Conservation (phyloP, 1,284 basidiomycete genomes). For the Retiboletus flavoniger region DNA sequence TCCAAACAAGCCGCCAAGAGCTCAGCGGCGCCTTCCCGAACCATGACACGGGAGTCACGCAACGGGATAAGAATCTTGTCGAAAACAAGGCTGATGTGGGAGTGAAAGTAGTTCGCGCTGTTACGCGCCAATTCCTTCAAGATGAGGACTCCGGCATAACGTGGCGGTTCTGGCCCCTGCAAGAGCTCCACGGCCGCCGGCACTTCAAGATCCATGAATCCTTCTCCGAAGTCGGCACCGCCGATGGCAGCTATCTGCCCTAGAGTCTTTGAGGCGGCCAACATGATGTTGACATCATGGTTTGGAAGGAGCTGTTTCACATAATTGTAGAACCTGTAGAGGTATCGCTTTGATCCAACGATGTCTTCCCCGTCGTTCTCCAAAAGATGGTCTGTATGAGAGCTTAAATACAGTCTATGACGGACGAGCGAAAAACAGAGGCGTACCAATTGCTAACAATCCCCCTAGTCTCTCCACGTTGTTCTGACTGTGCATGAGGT, state of each 20-base stretch:
- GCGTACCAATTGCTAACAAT: slow-evolving; percentile 75
- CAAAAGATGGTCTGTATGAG: slow-evolving; percentile 60
- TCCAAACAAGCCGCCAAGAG: slow-evolving; percentile 87
- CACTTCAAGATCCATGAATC: slow-evolving; percentile 85
- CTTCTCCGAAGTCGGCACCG: slow-evolving; percentile 79
- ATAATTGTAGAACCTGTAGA: slow-evolving; percentile 90
- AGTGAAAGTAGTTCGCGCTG: slow-evolving; percentile 82
- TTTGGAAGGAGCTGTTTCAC: slow-evolving; percentile 84
- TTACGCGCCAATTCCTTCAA: slow-evolving; percentile 88
- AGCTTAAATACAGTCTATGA: slow-evolving; percentile 16
- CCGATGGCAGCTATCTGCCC: slow-evolving; percentile 81
- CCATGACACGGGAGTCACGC: slow-evolving; percentile 79
- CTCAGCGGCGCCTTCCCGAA: slow-evolving; percentile 89
- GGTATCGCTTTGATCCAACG: slow-evolving; percentile 71
- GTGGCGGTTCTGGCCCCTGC: slow-evolving; percentile 70
- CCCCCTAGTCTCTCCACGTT: slow-evolving; percentile 78
- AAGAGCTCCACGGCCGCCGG: slow-evolving; percentile 78
- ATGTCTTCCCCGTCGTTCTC: slow-evolving; percentile 72
- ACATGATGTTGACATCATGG: slow-evolving; percentile 84
- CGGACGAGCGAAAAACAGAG: slow-evolving; percentile 9
- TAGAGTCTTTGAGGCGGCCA: slow-evolving; percentile 82
- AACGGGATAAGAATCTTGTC: slow-evolving; percentile 90
- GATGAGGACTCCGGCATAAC: slow-evolving; percentile 85
- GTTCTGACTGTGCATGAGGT: slow-evolving; percentile 79
- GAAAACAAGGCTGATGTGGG: slow-evolving; percentile 82